phyloP scores from a whole-genome alignment of 2,329 filamentous ascomycete genomes.

The Xylariaceae sp. region DNA sequence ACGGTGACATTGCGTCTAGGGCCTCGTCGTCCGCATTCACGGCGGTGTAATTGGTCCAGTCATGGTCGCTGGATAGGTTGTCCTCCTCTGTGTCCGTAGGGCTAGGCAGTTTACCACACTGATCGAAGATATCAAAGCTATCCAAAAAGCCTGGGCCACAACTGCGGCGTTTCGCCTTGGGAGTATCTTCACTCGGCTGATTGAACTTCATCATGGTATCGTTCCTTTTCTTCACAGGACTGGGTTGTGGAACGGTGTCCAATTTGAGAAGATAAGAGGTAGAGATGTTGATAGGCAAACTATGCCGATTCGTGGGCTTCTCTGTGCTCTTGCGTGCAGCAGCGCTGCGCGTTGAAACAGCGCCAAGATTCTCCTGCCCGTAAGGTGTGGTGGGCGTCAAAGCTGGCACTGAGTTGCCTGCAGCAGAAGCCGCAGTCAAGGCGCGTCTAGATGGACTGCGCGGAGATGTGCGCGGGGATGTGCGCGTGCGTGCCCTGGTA shows the following conservation, averaged over 20 bases:
- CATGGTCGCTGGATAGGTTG: slow-evolving; percentile 48
- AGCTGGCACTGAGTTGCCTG: slow-evolving; percentile 59
- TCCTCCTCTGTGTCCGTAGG: slow-evolving; percentile 50
- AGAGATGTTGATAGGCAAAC: slow-evolving; percentile 53
- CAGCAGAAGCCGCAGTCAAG: slow-evolving; percentile 63
- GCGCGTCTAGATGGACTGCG: slow-evolving; percentile 78
- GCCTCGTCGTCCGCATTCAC: slow-evolving; percentile 40
- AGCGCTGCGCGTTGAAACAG: slow-evolving; percentile 35
- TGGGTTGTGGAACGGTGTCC: slow-evolving; percentile 55
- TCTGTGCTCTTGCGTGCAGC: slow-evolving; percentile 42
- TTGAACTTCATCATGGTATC: slow-evolving; percentile 88
- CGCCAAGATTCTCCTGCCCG: slow-evolving; percentile 41
- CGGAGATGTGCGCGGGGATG: slow-evolving; percentile 62
- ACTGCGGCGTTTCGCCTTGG: slow-evolving; percentile 86
- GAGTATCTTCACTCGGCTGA: slow-evolving; percentile 70
- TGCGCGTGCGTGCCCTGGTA: slow-evolving; percentile 54
- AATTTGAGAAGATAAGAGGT: slow-evolving; percentile 48
- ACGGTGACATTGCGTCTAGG: slow-evolving; percentile 41
- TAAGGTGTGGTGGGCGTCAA: slow-evolving; percentile 35
- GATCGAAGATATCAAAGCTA: slow-evolving; percentile 73
- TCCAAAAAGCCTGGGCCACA: slow-evolving; percentile 65
- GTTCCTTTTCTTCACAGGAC: slow-evolving; percentile 87
- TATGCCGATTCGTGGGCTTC: slow-evolving; percentile 46
- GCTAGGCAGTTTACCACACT: slow-evolving; percentile 37
- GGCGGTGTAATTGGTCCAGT: slow-evolving; percentile 40